phyloP scores from a whole-genome alignment of 352 stramenopile genomes.

The Globisporangium barbulae region DNA sequence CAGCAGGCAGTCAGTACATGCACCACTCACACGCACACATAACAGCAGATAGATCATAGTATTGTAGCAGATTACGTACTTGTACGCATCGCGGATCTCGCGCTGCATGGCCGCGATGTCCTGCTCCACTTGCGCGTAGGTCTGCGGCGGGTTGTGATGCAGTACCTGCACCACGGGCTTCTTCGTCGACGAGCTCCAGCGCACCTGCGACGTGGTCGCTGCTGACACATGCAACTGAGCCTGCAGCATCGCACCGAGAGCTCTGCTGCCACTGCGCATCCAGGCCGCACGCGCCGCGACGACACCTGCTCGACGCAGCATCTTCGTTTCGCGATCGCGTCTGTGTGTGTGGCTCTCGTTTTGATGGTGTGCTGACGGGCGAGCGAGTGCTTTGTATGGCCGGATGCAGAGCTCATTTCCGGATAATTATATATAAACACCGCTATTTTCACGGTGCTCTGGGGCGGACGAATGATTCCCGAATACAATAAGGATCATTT shows the following conservation, averaged over 20 bases:
- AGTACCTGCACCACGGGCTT: conserved; percentile 52
- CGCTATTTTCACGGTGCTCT: too few species aligned
- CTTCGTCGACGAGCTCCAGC: conserved; percentile 20
- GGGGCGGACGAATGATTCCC: too few species aligned
- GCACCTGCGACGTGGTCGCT: not conserved
- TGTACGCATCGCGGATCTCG: conserved; percentile 81
- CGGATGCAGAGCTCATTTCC: not conserved
- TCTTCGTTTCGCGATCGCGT: not conserved
- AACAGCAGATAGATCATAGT: not conserved
- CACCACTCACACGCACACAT: not conserved
- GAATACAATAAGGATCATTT: too few species aligned
- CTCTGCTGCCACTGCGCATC: not conserved
- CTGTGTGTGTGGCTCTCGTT: conserved; percentile 7
- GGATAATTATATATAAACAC: not conserved
- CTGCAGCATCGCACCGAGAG: not conserved
- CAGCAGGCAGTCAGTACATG: not conserved
- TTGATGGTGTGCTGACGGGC: conserved; percentile 4
- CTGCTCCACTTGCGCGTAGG: conserved; percentile 70
- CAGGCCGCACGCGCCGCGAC: not conserved
- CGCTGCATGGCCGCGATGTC: conserved; percentile 80
- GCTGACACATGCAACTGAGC: not conserved
- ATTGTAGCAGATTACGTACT: conserved; percentile 35
- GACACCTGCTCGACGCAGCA: conserved; percentile 8
- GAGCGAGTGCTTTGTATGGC: not conserved
- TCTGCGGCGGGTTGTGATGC: conserved; percentile 48